Evolutionary conservation across 2,329 filamentous ascomycete genomes (phyloP), one percentile per base, ranked within the genome.

Genomic region (Arachnopeziza araneosa): DNA sequence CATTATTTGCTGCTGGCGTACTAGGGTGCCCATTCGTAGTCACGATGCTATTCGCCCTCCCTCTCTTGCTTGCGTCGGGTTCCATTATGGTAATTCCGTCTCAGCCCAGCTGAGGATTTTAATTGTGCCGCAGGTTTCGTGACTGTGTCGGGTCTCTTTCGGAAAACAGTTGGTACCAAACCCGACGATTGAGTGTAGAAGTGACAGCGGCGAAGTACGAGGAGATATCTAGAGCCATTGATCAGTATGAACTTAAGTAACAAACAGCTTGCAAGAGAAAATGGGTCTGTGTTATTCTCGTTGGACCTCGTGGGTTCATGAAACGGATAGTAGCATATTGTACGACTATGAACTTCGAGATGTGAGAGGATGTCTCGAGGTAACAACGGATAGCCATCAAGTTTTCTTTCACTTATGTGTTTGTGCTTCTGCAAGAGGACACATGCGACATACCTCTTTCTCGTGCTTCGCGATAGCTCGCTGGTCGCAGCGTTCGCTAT

Each of bases 61-160:
- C 61, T 55, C 67, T 67, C 60, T 67, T 68, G 50, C 62, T 60
- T 22, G 65, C 60, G 51, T 69, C 67, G 55, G 65, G 61, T 17
- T 64, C 66, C 66, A 69, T 69, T 61, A 61, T 67, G 56, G 58
- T 60, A 62, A 62, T 65, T 54, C 55, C 56, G 56, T 66, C 65
- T 62, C 65, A 68, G 67, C 55, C 64, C 67, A 65, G 66, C 63
- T 67, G 62, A 50, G 62, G 56, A 59, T 55, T 55, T 58, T 23
- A 36, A 60, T 56, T 52, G 56, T 30, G 17, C 48, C 50, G 56
- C 54, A 56, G 60, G 55, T 21, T 51, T 55, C 50, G 49, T 52
- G 50, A 52, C 64, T 57, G 51, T 55, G 55, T 44, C 36, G 36
- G 12, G 17, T 44, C 10, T 44, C 36, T 44, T 44, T 30, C 17